Conservation (phyloP, 2,329 filamentous ascomycete genomes). For the Gaeumannomyces sp. region DNA sequence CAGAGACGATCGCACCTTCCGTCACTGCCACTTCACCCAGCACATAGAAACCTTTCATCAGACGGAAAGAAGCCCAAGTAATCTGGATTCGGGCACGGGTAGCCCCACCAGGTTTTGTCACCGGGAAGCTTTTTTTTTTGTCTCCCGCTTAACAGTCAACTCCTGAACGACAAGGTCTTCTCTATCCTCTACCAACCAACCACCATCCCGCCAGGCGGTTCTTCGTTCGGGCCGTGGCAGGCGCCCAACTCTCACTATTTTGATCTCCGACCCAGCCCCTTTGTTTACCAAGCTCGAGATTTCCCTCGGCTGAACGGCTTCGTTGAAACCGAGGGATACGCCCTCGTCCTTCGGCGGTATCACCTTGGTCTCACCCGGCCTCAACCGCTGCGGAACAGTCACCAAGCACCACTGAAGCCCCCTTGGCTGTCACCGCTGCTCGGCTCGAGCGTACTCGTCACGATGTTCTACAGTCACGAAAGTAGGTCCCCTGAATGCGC, state of each 20-base stretch:
- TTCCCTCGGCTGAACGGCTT: background rate
- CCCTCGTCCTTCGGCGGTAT: background rate
- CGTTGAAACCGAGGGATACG: too few species aligned
- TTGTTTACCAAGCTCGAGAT: background rate
- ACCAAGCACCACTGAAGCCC: background rate
- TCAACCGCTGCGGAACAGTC: background rate
- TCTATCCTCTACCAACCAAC: background rate
- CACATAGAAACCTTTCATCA: background rate
- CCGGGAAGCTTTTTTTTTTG: background rate
- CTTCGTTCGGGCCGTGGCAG: background rate
- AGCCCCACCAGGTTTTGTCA: background rate
- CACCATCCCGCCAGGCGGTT: background rate
- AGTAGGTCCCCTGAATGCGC: slow-evolving; percentile 48
- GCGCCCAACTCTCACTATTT: background rate
- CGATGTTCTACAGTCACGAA: slow-evolving; percentile 70
- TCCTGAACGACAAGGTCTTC: background rate
- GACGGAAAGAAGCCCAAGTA: background rate
- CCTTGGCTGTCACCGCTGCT: background rate
- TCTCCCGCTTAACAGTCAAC: background rate
- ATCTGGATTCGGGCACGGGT: background rate
- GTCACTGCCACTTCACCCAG: background rate
- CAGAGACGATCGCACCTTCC: background rate
- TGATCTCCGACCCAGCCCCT: background rate
- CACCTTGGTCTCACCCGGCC: background rate
- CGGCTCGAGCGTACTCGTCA: background rate